Conservation (phyloP, 2,329 filamentous ascomycete genomes). For the Hymenoscyphus fraxineus region DNA sequence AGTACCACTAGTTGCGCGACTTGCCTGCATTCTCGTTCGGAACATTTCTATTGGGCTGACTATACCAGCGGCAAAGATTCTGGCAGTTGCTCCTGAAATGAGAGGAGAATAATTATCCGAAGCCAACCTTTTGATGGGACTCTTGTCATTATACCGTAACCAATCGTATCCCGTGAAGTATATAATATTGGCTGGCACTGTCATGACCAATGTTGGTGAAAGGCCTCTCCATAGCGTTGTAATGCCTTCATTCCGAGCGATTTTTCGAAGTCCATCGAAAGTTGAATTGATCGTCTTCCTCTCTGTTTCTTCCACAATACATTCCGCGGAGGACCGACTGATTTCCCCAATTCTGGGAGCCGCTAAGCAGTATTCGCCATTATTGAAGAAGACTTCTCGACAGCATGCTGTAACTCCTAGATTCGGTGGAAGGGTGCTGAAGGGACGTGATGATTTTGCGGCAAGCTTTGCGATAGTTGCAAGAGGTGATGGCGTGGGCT, state of each 20-base stretch:
- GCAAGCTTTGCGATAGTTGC: constrained; percentile 53
- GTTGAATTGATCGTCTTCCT: constrained; percentile 84
- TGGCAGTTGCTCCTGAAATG: constrained; percentile 72
- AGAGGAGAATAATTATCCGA: constrained; percentile 75
- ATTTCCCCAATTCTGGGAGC: constrained; percentile 27
- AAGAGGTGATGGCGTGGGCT: constrained; percentile 50
- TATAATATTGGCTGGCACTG: constrained; percentile 92
- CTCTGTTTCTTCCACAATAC: constrained; percentile 83
- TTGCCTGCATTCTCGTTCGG: constrained; percentile 85
- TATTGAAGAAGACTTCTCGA: constrained; percentile 94
- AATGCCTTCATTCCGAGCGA: constrained; percentile 86
- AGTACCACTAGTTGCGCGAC: constrained; percentile 52
- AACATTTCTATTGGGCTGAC: constrained; percentile 95
- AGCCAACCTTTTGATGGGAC: constrained; percentile 62
- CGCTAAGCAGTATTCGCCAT: constrained; percentile 55
- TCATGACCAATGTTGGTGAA: constrained; percentile 92
- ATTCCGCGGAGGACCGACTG: constrained; percentile 46
- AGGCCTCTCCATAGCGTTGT: constrained; percentile 87
- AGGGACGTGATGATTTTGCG: constrained; percentile 47
- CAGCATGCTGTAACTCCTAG: constrained; percentile 93
- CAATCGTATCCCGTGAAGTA: constrained; percentile 99
- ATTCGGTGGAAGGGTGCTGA: constrained; percentile 71
- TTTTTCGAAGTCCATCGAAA: constrained; percentile 87
- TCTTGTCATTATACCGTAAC: constrained; percentile 69
- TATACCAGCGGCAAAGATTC: constrained; percentile 73